Evolutionary conservation across 768 basidiomycete species (phyloP), one percentile per base, ranked within the genome.

Genomic region (Mycena rebaudengoi): DNA sequence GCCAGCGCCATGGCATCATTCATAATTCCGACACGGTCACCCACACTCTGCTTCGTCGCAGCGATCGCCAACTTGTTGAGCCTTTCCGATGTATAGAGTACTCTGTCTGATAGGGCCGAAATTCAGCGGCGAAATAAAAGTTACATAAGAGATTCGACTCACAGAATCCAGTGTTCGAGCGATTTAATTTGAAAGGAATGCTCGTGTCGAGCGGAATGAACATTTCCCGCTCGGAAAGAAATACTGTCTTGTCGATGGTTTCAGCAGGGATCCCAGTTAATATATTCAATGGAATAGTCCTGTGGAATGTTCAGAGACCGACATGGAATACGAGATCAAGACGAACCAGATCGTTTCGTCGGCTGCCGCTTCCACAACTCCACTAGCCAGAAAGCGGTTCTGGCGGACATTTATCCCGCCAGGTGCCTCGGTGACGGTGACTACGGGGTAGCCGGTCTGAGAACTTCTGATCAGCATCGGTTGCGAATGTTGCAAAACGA

Each of bases 321-420:
- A n/a, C 5, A 30, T 3, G 20, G 12, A 26, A 7, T 20, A 11
- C 68, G 11, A 72, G 67, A 14, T 78, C 65, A 69, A 82, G 81
- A 56, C 86, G 85, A 20, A 85, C 90, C 90, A 91, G 44, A 87
- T 75, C 1, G 88, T 91, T 73, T 88, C 73, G 68, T 91, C 88
- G 60, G 91, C 89, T 69, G 88, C 83, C 18, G 84, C 82, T 69
- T 82, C 83, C 12, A 84, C 85, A 54, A 85, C 84, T 1, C 90
- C 91, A 1, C 85, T 88, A 61, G 87, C 85, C 32, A 92, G 77
- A 83, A 91, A 92, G 21, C 91, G 83, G 69, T 91, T 87, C 75
- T 92, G 91, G 32, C 84, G 80, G 48, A 92, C 76, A 58, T 79
- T 80, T 70, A 92, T 80, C 14, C 85, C 86, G 13, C 78, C 82